Evolutionary conservation across 768 basidiomycete species (phyloP), one percentile per base, ranked within the genome.

Genomic region (Calocera viscosa): DNA sequence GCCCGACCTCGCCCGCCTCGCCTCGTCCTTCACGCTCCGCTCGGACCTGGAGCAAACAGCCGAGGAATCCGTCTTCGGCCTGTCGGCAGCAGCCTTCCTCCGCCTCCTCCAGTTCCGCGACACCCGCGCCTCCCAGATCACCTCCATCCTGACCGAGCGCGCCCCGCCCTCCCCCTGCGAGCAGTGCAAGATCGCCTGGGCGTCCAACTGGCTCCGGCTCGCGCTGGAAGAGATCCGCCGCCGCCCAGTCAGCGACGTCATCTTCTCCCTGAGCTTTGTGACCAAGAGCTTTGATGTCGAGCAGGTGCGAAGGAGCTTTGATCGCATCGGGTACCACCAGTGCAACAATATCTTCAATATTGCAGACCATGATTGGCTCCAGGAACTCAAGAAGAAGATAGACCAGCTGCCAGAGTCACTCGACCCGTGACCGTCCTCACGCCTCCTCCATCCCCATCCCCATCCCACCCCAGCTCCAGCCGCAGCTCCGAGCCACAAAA

Each of bases 281-380:
- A 60, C 53, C 14, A 60, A 60, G 53, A 28, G 14, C 14, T 60
- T 60, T 30, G 53, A 60, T 30, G 53, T 60, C 30, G 53, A 60
- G 53, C 53, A 60, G 53, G 53, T 60, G 7, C 2, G 53, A 8
- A 11, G 53, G 7, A 60, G 53, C 53, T 60, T 60, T 32, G 53
- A 60, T 26, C 11, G 53, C 14, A 60, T 60, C 53, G 53, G 53
- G 7, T 60, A 60, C 30, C 53, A 60, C 22, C 53, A 60, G 53
- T 60, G 53, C 53, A 60, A 60, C 53, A 60, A 60, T 30, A 60
- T 60, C 26, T 60, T 60, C 53, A 60, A 60, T 30, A 60, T 60
- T 30, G 53, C 53, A 26, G 53, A 60, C 30, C 53, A 60, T 60
- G 53, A 60, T 60, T 60, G 53, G 53, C 53, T 60, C 26, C 53